phyloP scores from a whole-genome alignment of 2,329 filamentous ascomycete genomes.

The Cladosporium sp. region DNA sequence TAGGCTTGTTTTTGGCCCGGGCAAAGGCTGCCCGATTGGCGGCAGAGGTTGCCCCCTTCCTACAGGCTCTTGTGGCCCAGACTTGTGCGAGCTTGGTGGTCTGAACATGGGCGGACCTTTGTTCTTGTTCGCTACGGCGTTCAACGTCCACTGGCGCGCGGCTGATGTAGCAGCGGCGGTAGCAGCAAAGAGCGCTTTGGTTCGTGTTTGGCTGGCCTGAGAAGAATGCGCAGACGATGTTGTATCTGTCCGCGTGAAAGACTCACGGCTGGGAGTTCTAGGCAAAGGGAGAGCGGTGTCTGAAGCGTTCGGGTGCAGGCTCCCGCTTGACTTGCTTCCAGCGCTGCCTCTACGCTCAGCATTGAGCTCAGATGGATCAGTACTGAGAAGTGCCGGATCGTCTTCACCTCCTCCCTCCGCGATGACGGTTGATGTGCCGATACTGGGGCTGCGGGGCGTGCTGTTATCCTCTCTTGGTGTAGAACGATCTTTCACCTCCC shows the following conservation, averaged over 20 bases:
- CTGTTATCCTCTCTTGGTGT: background rate
- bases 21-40: conserved; percentile 73
- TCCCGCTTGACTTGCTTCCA: background rate
- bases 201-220: conserved; percentile 13
- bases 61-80: conserved; percentile 58
- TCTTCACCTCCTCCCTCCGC: conserved; percentile 1
- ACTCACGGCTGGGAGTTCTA: conserved; percentile 3
- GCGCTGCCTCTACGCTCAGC: conserved; percentile 4
- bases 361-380: background rate
- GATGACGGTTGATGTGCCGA: background rate
- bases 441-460: background rate
- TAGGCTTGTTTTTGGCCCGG: conserved; percentile 35
- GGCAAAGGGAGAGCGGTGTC: conserved; percentile 4
- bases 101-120: conserved; percentile 7
- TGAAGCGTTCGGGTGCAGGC: background rate
- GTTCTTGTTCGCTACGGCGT: conserved; percentile 23
- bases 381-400: background rate
- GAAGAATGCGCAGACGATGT: conserved; percentile 6
- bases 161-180: conserved; percentile 30
- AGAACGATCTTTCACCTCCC: conserved; percentile 23
- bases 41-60: conserved; percentile 77
- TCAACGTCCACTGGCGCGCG: conserved; percentile 29
- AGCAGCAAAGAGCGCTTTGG: conserved; percentile 27
- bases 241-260: conserved; percentile 6
- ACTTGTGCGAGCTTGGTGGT: conserved; percentile 1